phyloP scores from a whole-genome alignment of 805 yeast species.

The Kodamaea restingae region DNA sequence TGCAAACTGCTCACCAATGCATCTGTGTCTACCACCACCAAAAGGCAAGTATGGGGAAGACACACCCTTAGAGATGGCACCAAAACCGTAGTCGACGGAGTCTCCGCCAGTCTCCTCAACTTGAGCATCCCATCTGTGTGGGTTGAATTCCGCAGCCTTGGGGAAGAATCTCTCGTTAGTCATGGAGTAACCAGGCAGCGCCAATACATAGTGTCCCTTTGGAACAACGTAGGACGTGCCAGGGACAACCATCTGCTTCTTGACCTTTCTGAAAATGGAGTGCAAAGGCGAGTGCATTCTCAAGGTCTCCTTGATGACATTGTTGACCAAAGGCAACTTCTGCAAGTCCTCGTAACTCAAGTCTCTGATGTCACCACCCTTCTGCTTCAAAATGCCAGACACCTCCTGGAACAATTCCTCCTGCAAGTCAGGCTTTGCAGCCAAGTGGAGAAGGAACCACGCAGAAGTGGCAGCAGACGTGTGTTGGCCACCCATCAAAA shows the following conservation, averaged over 20 bases:
- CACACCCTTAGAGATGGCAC: conserved; percentile 93
- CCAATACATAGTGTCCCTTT: conserved; percentile 81
- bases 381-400: conserved; percentile 47
- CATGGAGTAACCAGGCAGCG: conserved; percentile 90
- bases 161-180: conserved; percentile 77
- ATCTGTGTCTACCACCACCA: conserved; percentile 99
- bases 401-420: conserved; percentile 78
- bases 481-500: conserved; percentile 98
- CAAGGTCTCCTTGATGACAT: conserved; percentile 85
- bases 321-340: conserved; percentile 75
- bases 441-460: conserved; percentile 90
- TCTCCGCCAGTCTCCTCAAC: conserved; percentile 19
- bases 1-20: conserved; percentile 98
- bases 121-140: conserved; percentile 72
- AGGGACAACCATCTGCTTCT: conserved; percentile 73
- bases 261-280: conserved; percentile 90
- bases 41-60: conserved; percentile 94
- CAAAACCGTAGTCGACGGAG: conserved; percentile 91
- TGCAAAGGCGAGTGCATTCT: conserved; percentile 96
- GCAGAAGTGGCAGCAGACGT: conserved; percentile 95
- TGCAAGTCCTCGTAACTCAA: conserved; percentile 79
- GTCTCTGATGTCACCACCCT: conserved; percentile 43
- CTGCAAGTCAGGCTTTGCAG: conserved; percentile 81
- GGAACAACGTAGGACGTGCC: conserved; percentile 79
- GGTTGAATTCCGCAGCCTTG: conserved; percentile 65